Evolutionary conservation across 164 flowering plant genomes (phyloP), one percentile per base, ranked within the genome.

Genomic region (Stephania cephalantha): DNA sequence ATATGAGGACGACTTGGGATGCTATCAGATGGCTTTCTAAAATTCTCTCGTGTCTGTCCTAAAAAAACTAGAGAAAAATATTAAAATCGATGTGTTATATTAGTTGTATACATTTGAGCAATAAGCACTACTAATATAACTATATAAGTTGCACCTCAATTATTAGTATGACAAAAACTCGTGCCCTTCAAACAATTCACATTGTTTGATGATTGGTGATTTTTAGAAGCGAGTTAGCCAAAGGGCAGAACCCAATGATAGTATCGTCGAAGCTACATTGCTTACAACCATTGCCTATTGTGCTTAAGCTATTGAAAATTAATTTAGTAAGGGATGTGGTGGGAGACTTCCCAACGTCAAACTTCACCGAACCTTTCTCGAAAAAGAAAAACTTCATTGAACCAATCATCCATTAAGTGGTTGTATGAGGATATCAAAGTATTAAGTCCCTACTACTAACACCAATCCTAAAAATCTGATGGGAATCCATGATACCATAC

Each of bases 241-340:
- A 84, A 79, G 86, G 83, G 71, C 88, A 87, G 30, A 80, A 31
- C 20, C 75, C 86, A 12, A 88, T 83, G 18, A 66, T 81, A 76
- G 79, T 84, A 18, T 87, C 92, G 2, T 88, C 69, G 58, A 88
- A 84, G 85, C 87, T 85, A 71, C 76, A 77, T 70, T 84, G 90
- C 71, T 88, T 91, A 73, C 79, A 86, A 76, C 83, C 87, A 75
- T 87, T 88, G 46, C 64, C 7, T 58, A 85, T 77, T 25, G 86
- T 53, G 46, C 90, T 78, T 66, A 78, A 31, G 42, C 81, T 80
- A 76, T 87, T 88, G 46, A 80, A 79, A 58, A 87, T 91, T 68
- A 85, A 83, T 18, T 80, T 78, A 5, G 84, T 84, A 71, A 87
- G 87, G 20, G 91, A 90, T 0, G 91, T 89, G 76, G 79, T 77